Evolutionary conservation across 2,329 filamentous ascomycete species (phyloP), one percentile per base, ranked within the genome.

Genomic region (Clarireedia homoeocarpa): DNA sequence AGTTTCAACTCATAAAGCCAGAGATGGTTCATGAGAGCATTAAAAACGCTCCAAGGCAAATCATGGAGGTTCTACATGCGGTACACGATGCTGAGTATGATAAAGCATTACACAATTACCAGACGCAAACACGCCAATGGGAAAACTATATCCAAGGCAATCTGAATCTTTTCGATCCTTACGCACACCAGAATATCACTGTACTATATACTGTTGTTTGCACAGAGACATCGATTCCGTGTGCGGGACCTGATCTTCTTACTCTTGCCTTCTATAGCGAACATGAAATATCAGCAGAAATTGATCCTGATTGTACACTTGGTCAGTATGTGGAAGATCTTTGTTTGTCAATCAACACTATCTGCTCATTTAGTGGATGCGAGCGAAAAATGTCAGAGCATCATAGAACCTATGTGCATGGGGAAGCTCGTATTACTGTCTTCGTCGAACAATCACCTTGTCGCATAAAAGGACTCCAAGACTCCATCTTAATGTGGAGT

Each of bases 71-170:
- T 49, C 74, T 99, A 6, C 91, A 94, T 69, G 94, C 94, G 23
- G 91, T 96, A 12, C 91, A 97, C 70, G 90, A 96, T 68, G 91
- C 91, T 2, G 94, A 99, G 70, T 96, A 97, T 65, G 91, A 99
- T 69, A 95, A 94, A 71, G 91, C 92, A 1, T 74, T 95, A 36
- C 89, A 96, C 71, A 91, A 91, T 64, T 99, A 97, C 68, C 83
- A 91, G 69, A 96, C 90, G 0, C 92, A 97, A 69, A 96, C 91
- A 56, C 83, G 89, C 30, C 91, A 96, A 64, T 99, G 94, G 94
- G 94, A 99, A 69, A 89, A 89, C 27, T 96, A 96, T 66, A 86
- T 96, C 23, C 85, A 92, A 51, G 90, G 89, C 14, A 95, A 94
- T 63, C 76, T 88, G 34, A 88, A 95, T 66, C 78, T 97, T 1